These are phyloP conservation scores for Phlebiopsis gigantea DNA, from an alignment of 768 basidiomycete species.

Conservation along the genomic window DNA sequence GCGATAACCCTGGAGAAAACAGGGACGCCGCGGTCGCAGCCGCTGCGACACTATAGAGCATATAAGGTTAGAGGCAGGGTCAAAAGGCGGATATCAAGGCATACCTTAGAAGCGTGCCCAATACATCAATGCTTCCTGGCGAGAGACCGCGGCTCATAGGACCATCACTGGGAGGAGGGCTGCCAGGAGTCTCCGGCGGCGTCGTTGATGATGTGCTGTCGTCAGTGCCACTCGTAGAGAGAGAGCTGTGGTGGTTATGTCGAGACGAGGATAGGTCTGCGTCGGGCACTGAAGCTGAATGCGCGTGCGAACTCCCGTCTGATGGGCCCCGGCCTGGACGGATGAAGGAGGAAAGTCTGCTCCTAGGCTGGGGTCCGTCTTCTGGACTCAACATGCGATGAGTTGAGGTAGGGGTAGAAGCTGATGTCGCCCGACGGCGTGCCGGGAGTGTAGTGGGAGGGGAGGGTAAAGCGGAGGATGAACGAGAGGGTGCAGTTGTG, in stretches of 20 bases:
- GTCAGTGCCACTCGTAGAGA: constrained; percentile 1
- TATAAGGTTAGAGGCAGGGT: constrained; percentile 1
- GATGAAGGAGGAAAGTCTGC: constrained; percentile 33
- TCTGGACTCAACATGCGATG: constrained; percentile 15
- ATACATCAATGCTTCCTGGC: constrained; percentile 73
- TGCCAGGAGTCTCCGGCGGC: background rate
- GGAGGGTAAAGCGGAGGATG: constrained; percentile 11
- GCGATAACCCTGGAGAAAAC: constrained; percentile 45
- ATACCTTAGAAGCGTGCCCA: constrained; percentile 79
- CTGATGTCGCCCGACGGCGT: constrained; percentile 25
- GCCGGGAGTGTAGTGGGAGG: constrained; percentile 17
- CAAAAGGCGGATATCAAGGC: constrained; percentile 17
- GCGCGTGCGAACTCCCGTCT: constrained; percentile 4
- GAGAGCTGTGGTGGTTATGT: constrained; percentile 7
- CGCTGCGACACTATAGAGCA: constrained; percentile 60
- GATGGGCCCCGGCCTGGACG: constrained; percentile 27
- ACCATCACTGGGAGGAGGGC: constrained; percentile 2
- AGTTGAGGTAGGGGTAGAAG: constrained; percentile 19
- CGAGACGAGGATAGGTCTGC: background rate
- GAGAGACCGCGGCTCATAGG: constrained; percentile 37
- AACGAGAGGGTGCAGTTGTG: constrained; percentile 10
- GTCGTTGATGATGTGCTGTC: background rate
- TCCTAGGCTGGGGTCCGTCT: constrained; percentile 29
- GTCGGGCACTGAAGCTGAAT: background rate
- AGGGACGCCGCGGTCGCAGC: constrained; percentile 87